phyloP scores from a whole-genome alignment of 495 filamentous ascomycete species.

The Pseudotulostoma volvatum region DNA sequence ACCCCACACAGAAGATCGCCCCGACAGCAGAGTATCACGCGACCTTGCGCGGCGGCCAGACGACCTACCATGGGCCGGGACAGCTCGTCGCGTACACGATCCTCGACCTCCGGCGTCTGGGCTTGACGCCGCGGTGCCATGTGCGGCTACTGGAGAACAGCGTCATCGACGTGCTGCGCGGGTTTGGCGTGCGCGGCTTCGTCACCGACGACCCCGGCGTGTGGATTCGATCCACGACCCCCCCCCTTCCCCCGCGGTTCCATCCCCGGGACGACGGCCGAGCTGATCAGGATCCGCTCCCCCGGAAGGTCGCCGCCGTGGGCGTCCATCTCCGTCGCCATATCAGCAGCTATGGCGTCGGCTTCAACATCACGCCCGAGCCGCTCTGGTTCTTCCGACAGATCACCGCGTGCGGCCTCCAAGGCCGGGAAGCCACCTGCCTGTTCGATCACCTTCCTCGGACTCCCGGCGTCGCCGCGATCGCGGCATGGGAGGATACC shows the following conservation, averaged over 20 bases:
- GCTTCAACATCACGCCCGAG: slow-evolving; percentile 58
- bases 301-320: slow-evolving; percentile 70
- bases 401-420: slow-evolving; percentile 77
- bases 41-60: slow-evolving; percentile 72
- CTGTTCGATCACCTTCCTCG: slow-evolving; percentile 34
- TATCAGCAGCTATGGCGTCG: slow-evolving; percentile 75
- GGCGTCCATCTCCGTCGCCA: slow-evolving; percentile 77
- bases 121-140: slow-evolving; percentile 44
- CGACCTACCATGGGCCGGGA: slow-evolving; percentile 89
- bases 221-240: slow-evolving; percentile 39
- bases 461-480: slow-evolving; percentile 16
- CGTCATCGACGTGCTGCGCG: slow-evolving; percentile 45
- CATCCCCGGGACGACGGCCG: not conserved
- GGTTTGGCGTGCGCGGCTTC: slow-evolving; percentile 37
- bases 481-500: not conserved
- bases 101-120: slow-evolving; percentile 48
- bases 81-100: slow-evolving; percentile 85
- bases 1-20: slow-evolving; percentile 23
- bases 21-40: slow-evolving; percentile 42
- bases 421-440: slow-evolving; percentile 59
- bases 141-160: slow-evolving; percentile 59
- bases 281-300: slow-evolving; percentile 3
- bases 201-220: slow-evolving; percentile 71
- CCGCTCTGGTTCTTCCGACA: slow-evolving; percentile 53
- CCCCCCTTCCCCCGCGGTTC: not conserved